Evolutionary conservation across 306 rosid species (phyloP), one percentile per base, ranked within the genome.

Genomic region (Cucurbita pepo): DNA sequence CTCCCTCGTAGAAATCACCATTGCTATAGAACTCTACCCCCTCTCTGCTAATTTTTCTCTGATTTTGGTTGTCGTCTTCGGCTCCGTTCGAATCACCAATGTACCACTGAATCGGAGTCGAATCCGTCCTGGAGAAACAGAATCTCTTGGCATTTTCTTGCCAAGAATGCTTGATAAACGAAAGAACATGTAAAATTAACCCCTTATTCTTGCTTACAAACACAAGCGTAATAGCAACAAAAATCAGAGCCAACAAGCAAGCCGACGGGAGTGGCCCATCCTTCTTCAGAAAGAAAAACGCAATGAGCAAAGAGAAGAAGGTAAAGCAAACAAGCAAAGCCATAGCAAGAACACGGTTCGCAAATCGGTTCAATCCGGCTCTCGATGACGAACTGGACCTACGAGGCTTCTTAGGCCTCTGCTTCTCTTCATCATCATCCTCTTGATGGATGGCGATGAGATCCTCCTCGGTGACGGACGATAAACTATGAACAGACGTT

Each of bases 1-100:
- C 99, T 2, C 99, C 99, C 81, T 95, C 99, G 78, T 95, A 95
- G 76, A 88, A 88, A 76, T 95, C 97, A 18, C 99, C 99, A 81
- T 88, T 95, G 86, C 97, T 89, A 87, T 89, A 95, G 71, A 88
- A 85, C 83, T 89, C 97, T n/a, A 91, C 97, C 2, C 99, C 99
- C 75, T 91, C 99, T 56, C 88, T 80, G 21, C 82, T 78, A 21
- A 84, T 79, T 75, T 82, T 81, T 76, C 71, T 69, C 69, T 74
- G 79, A 30, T 59, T 83, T 12, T 7, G 30, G 58, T 56, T 44
- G 19, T 52, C 48, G 12, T 38, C 19, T 64, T 62, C 78, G 12
- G 36, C 50, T 0, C 58, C 58, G 40, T 56, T 78, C 14, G 88
- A 71, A 59, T 88, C 95, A 19, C 99, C 99, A 48, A 91, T 95